Conservation (phyloP, 768 basidiomycete species). For the Suillus subluteus region DNA sequence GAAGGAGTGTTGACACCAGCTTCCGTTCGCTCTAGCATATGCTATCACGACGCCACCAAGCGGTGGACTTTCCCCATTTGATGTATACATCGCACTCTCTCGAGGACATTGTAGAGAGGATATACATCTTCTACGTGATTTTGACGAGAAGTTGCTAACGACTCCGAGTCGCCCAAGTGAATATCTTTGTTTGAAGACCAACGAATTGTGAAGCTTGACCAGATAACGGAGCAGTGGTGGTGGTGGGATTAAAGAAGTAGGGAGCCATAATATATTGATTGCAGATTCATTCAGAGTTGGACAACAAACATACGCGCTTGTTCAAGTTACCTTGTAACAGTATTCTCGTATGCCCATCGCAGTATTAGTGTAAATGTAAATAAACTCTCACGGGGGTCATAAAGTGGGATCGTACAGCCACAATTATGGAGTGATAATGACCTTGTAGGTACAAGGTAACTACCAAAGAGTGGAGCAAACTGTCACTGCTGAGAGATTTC, state of each 20-base stretch:
- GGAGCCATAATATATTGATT: neutral
- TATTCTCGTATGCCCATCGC: too few relatives aligned
- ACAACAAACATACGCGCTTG: too few relatives aligned
- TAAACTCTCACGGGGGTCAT: too few relatives aligned
- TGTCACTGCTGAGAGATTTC: too few relatives aligned
- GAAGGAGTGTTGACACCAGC: too few relatives aligned
- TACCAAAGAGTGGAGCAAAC: too few relatives aligned
- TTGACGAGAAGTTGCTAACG: conserved; percentile 26
- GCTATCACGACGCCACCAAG: conserved; percentile 26
- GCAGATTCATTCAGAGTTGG: neutral
- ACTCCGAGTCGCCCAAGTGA: conserved; percentile 11
- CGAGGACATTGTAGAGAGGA: conserved; percentile 29
- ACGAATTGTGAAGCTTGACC: conserved; percentile 15
- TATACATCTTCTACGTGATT: conserved; percentile 33
- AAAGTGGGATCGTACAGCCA: too few relatives aligned
- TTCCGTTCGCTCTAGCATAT: too few relatives aligned
- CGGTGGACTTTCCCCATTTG: conserved; percentile 38
- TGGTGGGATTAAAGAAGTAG: conserved; percentile 7
- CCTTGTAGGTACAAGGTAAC: too few relatives aligned
- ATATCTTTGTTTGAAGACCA: conserved; percentile 11
- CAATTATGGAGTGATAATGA: too few relatives aligned
- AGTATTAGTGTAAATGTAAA: too few relatives aligned
- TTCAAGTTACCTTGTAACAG: too few relatives aligned
- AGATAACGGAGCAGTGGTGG: conserved; percentile 12
- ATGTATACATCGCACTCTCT: conserved; percentile 42